phyloP scores from a whole-genome alignment of 2,329 filamentous ascomycete genomes.

The Chalara sp. region DNA sequence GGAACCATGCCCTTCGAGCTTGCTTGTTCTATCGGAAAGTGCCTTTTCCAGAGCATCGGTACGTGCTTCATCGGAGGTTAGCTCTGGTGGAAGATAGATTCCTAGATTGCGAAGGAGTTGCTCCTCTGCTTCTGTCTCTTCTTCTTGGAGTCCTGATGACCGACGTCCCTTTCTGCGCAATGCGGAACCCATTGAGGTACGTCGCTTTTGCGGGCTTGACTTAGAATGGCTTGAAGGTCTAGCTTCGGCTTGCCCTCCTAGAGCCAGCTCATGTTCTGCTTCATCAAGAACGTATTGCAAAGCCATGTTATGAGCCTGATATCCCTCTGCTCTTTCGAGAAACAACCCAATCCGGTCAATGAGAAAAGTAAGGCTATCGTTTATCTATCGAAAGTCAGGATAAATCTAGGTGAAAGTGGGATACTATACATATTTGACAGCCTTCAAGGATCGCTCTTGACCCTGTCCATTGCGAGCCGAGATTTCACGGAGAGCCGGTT shows the following conservation, averaged over 20 bases:
- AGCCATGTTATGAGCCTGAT: slow-evolving; percentile 39
- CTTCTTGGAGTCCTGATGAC: slow-evolving; percentile 32
- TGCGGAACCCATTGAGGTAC: slow-evolving; percentile 12
- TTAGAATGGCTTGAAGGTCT: slow-evolving; percentile 1
- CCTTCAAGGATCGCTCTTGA: slow-evolving; percentile 37
- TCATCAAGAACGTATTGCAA: slow-evolving; percentile 33
- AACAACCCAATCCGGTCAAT: slow-evolving; percentile 39
- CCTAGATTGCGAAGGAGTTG: slow-evolving; percentile 43
- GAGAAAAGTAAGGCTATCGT: slow-evolving; percentile 45
- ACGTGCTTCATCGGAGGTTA: slow-evolving; percentile 17
- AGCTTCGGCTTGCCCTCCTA: neutral
- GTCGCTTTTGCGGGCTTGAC: slow-evolving; percentile 12
- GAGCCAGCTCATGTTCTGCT: slow-evolving; percentile 36
- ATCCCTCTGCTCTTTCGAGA: slow-evolving; percentile 34
- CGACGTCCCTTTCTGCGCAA: slow-evolving; percentile 11
- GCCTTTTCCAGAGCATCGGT: slow-evolving; percentile 21
- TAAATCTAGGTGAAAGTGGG: neutral
- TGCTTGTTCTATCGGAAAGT: slow-evolving; percentile 32
- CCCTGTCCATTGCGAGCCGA: slow-evolving; percentile 37
- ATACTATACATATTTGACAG: slow-evolving; percentile 43
- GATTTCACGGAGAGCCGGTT: slow-evolving; percentile 47
- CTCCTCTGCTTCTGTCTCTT: slow-evolving; percentile 26
- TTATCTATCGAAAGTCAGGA: slow-evolving; percentile 32
- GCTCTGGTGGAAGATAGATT: slow-evolving; percentile 33
- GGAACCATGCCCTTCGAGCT: slow-evolving; percentile 36